Conservation (phyloP, 23 red algal genomes). For the Cyanidiococcus yangmingshanensis region DNA sequence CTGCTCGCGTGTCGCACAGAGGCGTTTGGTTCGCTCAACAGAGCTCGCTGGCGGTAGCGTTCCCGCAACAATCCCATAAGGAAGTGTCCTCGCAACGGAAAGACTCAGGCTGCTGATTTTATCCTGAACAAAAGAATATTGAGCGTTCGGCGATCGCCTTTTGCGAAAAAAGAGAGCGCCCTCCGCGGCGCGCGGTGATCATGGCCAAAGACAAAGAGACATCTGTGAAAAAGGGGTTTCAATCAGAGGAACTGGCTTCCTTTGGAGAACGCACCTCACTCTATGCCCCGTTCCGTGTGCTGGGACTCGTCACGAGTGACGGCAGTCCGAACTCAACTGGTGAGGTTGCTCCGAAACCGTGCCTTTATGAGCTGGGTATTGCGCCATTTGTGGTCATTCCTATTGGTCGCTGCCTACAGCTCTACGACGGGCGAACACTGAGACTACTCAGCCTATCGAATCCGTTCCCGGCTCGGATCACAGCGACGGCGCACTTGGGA, state of each 20-base stretch:
- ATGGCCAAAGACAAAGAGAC: background rate
- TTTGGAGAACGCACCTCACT: constrained; percentile 6
- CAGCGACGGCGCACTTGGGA: background rate
- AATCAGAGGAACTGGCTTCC: background rate
- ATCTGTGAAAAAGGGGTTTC: background rate
- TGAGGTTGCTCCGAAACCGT: constrained; percentile 1
- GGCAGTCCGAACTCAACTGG: background rate
- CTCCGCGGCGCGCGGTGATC: too few relatives aligned
- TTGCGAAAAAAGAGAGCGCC: too few relatives aligned
- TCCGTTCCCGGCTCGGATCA: constrained; percentile 34
- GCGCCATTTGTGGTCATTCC: constrained; percentile 54
- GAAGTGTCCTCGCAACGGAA: too few relatives aligned
- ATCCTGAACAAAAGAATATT: too few relatives aligned
- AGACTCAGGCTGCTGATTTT: too few relatives aligned
- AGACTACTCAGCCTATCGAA: constrained; percentile 43
- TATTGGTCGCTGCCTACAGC: constrained; percentile 48
- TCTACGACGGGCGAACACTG: constrained; percentile 52
- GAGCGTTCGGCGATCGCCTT: too few relatives aligned
- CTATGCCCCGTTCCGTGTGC: constrained; percentile 33
- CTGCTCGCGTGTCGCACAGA: too few relatives aligned
- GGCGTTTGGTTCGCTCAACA: too few relatives aligned
- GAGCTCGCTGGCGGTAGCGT: too few relatives aligned
- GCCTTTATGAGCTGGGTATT: constrained; percentile 34
- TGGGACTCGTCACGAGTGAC: constrained; percentile 60
- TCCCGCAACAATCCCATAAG: too few relatives aligned